A percentile compares a stretch with the other conserved stretches of the same genome.
phyloP scores from a whole-genome alignment of 208 protist genomes.

The Leishmania major region DNA sequence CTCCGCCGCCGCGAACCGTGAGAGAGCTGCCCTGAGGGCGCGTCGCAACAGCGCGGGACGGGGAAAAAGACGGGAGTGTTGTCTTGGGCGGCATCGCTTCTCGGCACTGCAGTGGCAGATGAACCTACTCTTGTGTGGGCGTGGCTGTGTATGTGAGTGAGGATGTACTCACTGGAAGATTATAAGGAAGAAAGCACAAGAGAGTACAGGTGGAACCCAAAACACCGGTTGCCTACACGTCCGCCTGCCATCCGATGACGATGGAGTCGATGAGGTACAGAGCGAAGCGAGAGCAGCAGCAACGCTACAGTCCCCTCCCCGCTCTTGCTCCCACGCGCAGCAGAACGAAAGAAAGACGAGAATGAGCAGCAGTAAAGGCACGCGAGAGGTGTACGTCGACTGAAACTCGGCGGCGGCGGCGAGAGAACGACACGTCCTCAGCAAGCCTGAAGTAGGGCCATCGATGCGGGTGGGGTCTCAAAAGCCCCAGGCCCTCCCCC shows the following conservation, averaged over 20 bases:
- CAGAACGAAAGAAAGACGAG: neutral
- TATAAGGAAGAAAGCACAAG: neutral
- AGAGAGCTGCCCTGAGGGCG: neutral
- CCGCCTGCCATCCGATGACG: neutral
- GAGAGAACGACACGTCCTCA: neutral
- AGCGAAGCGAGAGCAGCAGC: neutral
- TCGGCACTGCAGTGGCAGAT: neutral
- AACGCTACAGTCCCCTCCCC: neutral
- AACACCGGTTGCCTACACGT: neutral
- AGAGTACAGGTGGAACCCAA: neutral
- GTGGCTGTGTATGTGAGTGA: neutral
- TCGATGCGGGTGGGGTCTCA: neutral
- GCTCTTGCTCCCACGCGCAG: neutral
- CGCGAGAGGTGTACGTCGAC: neutral
- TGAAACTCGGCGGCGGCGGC: neutral
- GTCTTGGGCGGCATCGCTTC: conserved; percentile 6
- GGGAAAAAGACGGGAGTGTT: conserved; percentile 6
- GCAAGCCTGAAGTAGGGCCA: neutral
- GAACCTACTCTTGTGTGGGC: no score
- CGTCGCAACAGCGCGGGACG: neutral
- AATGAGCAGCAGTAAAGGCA: neutral
- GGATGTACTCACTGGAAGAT: neutral
- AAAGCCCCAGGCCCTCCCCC: no score
- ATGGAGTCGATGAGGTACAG: neutral
- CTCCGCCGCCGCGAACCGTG: neutral